Conservation (phyloP, 2,329 filamentous ascomycete species). For the Penicillium decumbens region DNA sequence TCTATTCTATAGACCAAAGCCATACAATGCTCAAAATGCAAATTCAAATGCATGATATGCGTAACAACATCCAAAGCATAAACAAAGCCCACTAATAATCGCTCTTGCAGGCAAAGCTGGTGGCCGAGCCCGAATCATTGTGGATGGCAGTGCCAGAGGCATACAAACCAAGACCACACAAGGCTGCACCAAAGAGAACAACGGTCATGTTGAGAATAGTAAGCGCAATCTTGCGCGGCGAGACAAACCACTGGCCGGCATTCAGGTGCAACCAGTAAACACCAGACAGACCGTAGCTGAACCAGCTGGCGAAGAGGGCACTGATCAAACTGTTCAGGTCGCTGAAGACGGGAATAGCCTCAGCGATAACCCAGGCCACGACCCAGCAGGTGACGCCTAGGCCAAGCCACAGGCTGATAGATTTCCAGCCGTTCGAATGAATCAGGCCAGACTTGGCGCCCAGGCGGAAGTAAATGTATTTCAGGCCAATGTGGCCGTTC, state of each 20-base stretch:
- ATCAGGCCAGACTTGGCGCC: conserved; percentile 56
- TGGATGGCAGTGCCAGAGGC: conserved; percentile 23
- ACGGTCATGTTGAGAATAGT: conserved; percentile 44
- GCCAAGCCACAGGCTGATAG: conserved; percentile 56
- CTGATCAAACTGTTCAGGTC: conserved; percentile 59
- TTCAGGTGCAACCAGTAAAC: conserved; percentile 50
- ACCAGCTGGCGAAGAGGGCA: conserved; percentile 25
- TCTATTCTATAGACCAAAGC: conserved; percentile 13
- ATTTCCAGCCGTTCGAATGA: conserved; percentile 46
- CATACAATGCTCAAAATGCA: conserved; percentile 11
- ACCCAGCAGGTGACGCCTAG: conserved; percentile 57
- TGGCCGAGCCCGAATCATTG: conserved; percentile 27
- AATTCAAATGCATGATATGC: conserved; percentile 8
- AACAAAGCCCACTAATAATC: conserved; percentile 8
- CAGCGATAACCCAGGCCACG: conserved; percentile 62
- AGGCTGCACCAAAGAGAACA: conserved; percentile 29
- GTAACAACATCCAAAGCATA: background rate
- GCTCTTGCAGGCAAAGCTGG: conserved; percentile 39
- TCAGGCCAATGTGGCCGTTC: conserved; percentile 62
- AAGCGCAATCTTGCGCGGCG: conserved; percentile 43
- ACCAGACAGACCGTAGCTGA: conserved; percentile 40
- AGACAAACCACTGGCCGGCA: conserved; percentile 38
- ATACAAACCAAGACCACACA: conserved; percentile 26
- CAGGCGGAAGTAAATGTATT: conserved; percentile 61
- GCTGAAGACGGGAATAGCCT: conserved; percentile 65